Conservation (phyloP, 2,329 filamentous ascomycete species). For the Bisporella sp. region DNA sequence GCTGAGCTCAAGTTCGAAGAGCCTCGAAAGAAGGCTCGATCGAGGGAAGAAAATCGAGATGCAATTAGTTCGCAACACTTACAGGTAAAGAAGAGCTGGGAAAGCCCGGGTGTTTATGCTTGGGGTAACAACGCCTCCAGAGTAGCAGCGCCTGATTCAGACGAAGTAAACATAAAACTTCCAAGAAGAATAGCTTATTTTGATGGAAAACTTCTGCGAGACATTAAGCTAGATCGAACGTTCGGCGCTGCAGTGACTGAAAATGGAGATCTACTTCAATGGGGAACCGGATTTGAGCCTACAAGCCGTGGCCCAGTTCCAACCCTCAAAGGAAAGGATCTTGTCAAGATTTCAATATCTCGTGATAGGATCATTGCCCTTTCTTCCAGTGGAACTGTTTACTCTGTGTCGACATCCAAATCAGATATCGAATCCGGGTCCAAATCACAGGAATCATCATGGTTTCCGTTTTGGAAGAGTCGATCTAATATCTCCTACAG, state of each 20-base stretch:
- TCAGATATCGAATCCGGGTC: slow-evolving; percentile 59
- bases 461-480: slow-evolving; percentile 68
- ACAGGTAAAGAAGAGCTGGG: slow-evolving; percentile 77
- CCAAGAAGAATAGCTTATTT: slow-evolving; percentile 77
- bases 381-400: slow-evolving; percentile 67
- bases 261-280: slow-evolving; percentile 83
- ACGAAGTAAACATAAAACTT: slow-evolving; percentile 70
- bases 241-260: slow-evolving; percentile 86
- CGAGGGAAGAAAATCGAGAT: slow-evolving; percentile 67
- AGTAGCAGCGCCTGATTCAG: slow-evolving; percentile 79
- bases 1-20: slow-evolving; percentile 64
- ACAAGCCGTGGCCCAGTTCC: slow-evolving; percentile 54
- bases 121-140: slow-evolving; percentile 86
- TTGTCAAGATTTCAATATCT: slow-evolving; percentile 70
- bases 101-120: slow-evolving; percentile 81
- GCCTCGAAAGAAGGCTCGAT: slow-evolving; percentile 46
- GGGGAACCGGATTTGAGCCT: slow-evolving; percentile 72
- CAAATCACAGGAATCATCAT: slow-evolving; percentile 56
- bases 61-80: slow-evolving; percentile 78
- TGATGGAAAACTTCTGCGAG: slow-evolving; percentile 74
- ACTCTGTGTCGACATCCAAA: slow-evolving; percentile 73
- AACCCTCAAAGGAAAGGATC: slow-evolving; percentile 76
- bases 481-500: slow-evolving; percentile 62
- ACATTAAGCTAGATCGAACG: slow-evolving; percentile 75
- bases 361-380: slow-evolving; percentile 78